Evolutionary conservation across 108 stramenopile species (phyloP).

Genomic region (Skeletonema grethae): DNA sequence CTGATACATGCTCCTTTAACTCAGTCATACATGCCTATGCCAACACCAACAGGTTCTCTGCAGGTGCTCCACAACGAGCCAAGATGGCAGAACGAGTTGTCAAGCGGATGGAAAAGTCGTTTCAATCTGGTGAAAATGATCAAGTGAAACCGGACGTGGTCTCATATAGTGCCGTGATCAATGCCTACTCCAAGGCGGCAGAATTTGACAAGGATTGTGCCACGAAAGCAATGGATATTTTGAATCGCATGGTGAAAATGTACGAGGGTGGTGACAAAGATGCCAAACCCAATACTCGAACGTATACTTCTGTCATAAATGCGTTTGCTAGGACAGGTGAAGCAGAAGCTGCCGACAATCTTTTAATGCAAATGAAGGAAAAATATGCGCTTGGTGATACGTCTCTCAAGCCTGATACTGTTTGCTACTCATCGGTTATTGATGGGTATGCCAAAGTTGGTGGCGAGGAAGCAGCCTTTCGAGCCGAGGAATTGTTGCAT

Average conservation of each 20-base stretch:
- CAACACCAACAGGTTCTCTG: slow-evolving; percentile 29
- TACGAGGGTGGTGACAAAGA: slow-evolving; percentile 21
- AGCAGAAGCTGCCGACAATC: slow-evolving; percentile 54
- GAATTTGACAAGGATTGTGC: slow-evolving; percentile 25
- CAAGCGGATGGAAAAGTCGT: slow-evolving; percentile 54
- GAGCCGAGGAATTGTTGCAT: slow-evolving; percentile 67
- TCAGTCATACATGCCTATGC: slow-evolving; percentile 62
- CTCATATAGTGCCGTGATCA: slow-evolving; percentile 61
- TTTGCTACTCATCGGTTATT: slow-evolving; percentile 54
- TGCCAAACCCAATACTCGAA: slow-evolving; percentile 31
- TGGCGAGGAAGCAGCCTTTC: slow-evolving; percentile 58
- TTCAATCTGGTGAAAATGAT: slow-evolving; percentile 37
- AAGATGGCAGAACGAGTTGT: slow-evolving; percentile 58
- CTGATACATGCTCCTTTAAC: slow-evolving; percentile 73
- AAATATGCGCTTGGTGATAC: slow-evolving; percentile 42
- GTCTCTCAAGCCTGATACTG: slow-evolving; percentile 60
- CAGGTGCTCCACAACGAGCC: slow-evolving; percentile 27
- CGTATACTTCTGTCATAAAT: slow-evolving; percentile 39
- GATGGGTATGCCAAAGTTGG: slow-evolving; percentile 48
- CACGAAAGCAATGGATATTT: slow-evolving; percentile 33
- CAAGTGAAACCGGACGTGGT: slow-evolving; percentile 59
- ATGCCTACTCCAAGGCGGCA: slow-evolving; percentile 71
- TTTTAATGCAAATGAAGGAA: slow-evolving; percentile 65
- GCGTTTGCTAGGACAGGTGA: slow-evolving; percentile 22
- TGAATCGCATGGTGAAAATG: slow-evolving; percentile 33